A percentile compares a stretch with the other conserved stretches of the same genome.
Evolutionary conservation across 2,329 filamentous ascomycete species (phyloP).

Genomic region (Botrytis fabae): DNA sequence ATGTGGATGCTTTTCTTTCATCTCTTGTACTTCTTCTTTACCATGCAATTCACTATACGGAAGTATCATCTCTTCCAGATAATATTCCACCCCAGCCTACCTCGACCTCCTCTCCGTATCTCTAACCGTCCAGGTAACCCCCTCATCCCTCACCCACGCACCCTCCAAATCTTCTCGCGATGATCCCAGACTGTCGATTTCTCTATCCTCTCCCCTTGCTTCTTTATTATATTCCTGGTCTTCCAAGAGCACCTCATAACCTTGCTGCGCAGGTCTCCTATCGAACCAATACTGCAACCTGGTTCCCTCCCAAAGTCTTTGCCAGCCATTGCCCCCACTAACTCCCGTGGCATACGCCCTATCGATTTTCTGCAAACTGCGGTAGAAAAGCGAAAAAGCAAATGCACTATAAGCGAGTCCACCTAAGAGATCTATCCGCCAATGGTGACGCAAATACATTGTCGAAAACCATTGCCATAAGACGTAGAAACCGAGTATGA

Average conservation of each 20-base stretch:
- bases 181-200: neutral
- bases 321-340: conserved; percentile 37
- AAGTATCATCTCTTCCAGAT: neutral
- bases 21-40: neutral
- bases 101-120: conserved; percentile 7
- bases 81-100: neutral
- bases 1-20: neutral
- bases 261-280: conserved; percentile 25
- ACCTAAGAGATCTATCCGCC: conserved; percentile 85
- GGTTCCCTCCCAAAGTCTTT: conserved; percentile 35
- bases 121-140: conserved; percentile 27
- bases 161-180: conserved; percentile 29
- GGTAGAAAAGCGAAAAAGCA: conserved; percentile 60
- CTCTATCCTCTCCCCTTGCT: neutral
- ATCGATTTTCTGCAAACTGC: conserved; percentile 35
- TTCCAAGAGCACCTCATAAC: conserved; percentile 26
- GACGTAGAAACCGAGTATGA: conserved; percentile 68
- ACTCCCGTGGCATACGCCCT: conserved; percentile 35
- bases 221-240: conserved; percentile 3
- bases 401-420: conserved; percentile 75
- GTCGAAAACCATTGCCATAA: conserved; percentile 96
- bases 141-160: conserved; percentile 31
- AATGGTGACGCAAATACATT: conserved; percentile 96
- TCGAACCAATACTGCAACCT: conserved; percentile 35
- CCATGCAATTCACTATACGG: neutral